phyloP scores from a whole-genome alignment of 176 grass and related monocot species.

The Phoenix dactylifera region DNA sequence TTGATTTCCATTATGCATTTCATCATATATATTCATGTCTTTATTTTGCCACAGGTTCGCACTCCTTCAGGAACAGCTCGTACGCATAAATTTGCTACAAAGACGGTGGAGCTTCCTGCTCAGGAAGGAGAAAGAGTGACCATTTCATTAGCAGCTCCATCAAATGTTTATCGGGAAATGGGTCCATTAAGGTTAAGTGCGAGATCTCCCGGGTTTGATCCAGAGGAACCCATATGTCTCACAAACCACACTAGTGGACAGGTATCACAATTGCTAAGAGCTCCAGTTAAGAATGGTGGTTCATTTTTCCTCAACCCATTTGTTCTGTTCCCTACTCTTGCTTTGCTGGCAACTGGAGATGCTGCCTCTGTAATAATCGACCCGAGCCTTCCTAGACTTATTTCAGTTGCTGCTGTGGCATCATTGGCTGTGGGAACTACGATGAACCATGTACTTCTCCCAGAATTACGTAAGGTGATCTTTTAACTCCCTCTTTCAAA shows the following conservation, averaged over 20 bases:
- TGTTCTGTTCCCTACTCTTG: constrained; percentile 52
- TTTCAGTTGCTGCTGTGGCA: constrained; percentile 59
- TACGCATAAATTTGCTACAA: constrained; percentile 72
- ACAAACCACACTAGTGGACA: constrained; percentile 74
- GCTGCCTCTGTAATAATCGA: constrained; percentile 64
- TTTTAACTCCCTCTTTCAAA: neutral
- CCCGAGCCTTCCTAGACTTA: constrained; percentile 57
- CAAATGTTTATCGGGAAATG: constrained; percentile 54
- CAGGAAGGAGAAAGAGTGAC: constrained; percentile 95
- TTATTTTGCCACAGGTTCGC: constrained; percentile 45
- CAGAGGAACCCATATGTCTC: constrained; percentile 76
- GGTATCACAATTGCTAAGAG: constrained; percentile 64
- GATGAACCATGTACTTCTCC: constrained; percentile 61
- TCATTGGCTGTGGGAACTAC: constrained; percentile 53
- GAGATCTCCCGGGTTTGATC: constrained; percentile 46
- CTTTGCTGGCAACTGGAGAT: constrained; percentile 77
- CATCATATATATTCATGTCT: constrained; percentile 12
- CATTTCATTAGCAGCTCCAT: constrained; percentile 65
- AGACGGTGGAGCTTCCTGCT: constrained; percentile 67
- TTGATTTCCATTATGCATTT: too few relatives aligned
- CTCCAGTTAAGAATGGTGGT: constrained; percentile 45
- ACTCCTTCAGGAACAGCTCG: constrained; percentile 73
- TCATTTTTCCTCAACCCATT: constrained; percentile 48
- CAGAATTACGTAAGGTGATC: constrained; percentile 59
- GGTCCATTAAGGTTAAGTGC: constrained; percentile 60